phyloP scores from a whole-genome alignment of 768 basidiomycete genomes.

The Coprinopsis sp. region DNA sequence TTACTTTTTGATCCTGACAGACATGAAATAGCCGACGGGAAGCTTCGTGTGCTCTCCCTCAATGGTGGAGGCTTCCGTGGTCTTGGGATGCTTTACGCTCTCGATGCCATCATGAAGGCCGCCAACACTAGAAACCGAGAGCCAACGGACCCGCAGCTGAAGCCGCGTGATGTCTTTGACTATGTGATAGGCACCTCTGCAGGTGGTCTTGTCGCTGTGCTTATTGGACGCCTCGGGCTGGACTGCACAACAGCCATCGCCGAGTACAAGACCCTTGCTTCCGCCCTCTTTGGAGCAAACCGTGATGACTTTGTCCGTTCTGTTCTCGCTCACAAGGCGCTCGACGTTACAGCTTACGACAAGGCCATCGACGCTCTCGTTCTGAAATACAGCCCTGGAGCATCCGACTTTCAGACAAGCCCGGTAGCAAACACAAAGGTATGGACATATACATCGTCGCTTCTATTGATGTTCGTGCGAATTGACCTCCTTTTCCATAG shows the following conservation, averaged over 20 bases:
- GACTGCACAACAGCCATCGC: conserved; percentile 22
- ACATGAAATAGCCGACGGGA: background rate
- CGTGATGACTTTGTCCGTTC: conserved; percentile 13
- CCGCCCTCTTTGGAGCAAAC: conserved; percentile 13
- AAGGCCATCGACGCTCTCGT: background rate
- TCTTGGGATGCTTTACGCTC: conserved; percentile 18
- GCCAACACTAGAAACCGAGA: conserved; percentile 8
- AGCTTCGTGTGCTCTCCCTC: conserved; percentile 18
- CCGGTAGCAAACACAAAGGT: background rate
- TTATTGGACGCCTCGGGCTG: conserved; percentile 24
- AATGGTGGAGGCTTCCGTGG: conserved; percentile 26
- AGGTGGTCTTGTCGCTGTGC: conserved; percentile 23
- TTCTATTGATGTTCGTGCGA: no score
- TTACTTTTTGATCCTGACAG: no score
- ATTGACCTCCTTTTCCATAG: background rate
- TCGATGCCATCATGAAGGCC: conserved; percentile 20
- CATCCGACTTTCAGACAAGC: background rate
- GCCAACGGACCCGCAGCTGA: conserved; percentile 8
- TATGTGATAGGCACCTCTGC: conserved; percentile 26
- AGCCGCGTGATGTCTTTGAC: conserved; percentile 27
- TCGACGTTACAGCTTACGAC: background rate
- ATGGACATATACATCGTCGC: no score
- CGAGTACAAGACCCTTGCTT: conserved; percentile 17
- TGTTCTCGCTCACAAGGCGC: conserved; percentile 11
- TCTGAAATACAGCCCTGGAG: no score